These are phyloP conservation scores for Catharanthus roseus DNA, from an alignment of 257 asterid genomes.

Conservation along the genomic window DNA sequence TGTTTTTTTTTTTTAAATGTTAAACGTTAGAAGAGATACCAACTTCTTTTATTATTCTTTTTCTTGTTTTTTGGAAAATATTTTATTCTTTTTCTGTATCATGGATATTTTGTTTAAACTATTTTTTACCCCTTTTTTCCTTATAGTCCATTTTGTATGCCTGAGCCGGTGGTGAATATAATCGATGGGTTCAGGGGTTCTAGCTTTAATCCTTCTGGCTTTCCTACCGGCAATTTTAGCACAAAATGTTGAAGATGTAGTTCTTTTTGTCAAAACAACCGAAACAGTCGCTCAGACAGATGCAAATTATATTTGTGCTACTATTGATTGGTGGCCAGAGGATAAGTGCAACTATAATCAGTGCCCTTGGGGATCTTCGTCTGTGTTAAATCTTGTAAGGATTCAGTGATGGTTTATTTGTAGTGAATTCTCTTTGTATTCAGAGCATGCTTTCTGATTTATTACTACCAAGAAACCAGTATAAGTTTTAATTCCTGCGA, in stretches of 20 bases:
- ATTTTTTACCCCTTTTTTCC: constrained; percentile 1
- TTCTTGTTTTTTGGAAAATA: too few relatives aligned
- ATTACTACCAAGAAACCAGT: background rate
- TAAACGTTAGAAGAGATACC: background rate
- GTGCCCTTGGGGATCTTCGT: constrained; percentile 89
- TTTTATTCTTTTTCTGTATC: background rate
- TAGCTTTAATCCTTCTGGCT: constrained; percentile 37
- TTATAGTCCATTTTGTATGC: constrained; percentile 22
- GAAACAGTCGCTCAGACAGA: constrained; percentile 52
- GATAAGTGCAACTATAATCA: constrained; percentile 76
- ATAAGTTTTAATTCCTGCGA: constrained; percentile 6
- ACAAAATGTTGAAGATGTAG: constrained; percentile 41
- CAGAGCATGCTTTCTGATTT: background rate
- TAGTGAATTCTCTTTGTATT: background rate
- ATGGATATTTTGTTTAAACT: background rate
- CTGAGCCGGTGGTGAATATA: constrained; percentile 25
- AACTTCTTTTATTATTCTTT: background rate
- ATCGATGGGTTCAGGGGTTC: constrained; percentile 43
- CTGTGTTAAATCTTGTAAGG: constrained; percentile 64
- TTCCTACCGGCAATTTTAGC: constrained; percentile 42
- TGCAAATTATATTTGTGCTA: constrained; percentile 78
- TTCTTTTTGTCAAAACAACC: constrained; percentile 45
- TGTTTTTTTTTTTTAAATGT: background rate
- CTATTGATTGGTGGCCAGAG: constrained; percentile 96
- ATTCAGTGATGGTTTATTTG: background rate